Percentiles rank a stretch among this genome's conserved stretches.
These are phyloP conservation scores for Rhytidiadelphus loreus DNA, from an alignment of 225 moss, liverwort and hornwort genomes.

Conservation along the genomic window DNA sequence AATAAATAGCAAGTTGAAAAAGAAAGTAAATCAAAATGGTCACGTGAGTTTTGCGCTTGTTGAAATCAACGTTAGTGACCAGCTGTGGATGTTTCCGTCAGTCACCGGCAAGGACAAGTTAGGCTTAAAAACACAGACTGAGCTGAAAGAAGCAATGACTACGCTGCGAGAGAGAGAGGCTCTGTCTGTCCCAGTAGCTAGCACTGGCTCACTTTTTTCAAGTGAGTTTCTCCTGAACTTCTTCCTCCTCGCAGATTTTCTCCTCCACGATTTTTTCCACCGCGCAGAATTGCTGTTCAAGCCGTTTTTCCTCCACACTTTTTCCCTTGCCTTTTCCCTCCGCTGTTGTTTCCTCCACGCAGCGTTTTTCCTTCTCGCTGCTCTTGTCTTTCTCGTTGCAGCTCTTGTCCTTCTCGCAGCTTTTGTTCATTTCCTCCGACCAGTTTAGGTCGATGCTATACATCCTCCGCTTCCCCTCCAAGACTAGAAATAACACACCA, in stretches of 20 bases:
- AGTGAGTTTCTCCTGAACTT: background rate
- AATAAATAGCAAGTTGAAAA: background rate
- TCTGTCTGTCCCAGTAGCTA: background rate
- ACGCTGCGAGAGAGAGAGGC: background rate
- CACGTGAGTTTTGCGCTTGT: background rate
- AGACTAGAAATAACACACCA: background rate
- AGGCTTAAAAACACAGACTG: too few relatives aligned
- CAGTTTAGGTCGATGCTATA: background rate
- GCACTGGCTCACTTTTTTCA: background rate
- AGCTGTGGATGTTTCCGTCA: background rate
- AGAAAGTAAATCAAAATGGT: background rate
- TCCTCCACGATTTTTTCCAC: background rate
- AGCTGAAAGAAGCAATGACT: background rate
- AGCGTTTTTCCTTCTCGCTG: background rate
- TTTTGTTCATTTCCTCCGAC: background rate
- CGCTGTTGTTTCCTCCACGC: background rate
- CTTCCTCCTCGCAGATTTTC: background rate
- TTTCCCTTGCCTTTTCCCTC: background rate
- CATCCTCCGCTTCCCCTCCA: background rate
- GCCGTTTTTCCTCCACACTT: too few relatives aligned
- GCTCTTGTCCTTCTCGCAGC: background rate
- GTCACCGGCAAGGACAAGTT: background rate
- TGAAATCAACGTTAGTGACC: background rate
- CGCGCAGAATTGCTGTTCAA: background rate
- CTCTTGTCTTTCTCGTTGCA: background rate